Conservation (phyloP, 768 basidiomycete species). For the Nevesoporus exiguus region DNA sequence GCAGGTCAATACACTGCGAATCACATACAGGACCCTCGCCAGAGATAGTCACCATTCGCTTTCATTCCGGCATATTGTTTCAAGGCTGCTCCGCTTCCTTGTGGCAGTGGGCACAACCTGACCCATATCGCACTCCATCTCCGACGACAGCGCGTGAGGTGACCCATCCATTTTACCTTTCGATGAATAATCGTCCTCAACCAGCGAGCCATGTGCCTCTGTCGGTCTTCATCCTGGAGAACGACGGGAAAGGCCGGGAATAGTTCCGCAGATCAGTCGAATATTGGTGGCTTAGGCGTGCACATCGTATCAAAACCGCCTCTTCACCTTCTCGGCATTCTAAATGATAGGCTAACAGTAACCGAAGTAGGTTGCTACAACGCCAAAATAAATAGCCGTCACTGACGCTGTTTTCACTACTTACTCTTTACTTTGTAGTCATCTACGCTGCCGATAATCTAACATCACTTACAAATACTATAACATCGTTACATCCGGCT, state of each 20-base stretch:
- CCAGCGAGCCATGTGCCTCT: not conserved
- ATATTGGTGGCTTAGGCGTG: not conserved
- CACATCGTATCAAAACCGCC: not conserved
- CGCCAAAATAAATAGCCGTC: not conserved
- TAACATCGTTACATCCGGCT: not conserved
- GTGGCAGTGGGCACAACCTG: not conserved
- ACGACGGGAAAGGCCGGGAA: not conserved
- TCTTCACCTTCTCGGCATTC: not conserved
- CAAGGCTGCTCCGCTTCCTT: not conserved
- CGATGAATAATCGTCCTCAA: not conserved
- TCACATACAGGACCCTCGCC: not conserved
- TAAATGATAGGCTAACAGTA: not conserved
- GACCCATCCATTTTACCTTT: not conserved
- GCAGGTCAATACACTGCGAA: not conserved
- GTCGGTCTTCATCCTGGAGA: conserved; percentile 14
- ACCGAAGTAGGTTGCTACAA: not conserved
- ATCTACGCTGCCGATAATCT: not conserved
- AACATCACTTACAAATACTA: not conserved
- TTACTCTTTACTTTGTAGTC: too few relatives aligned
- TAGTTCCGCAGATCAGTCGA: not conserved
- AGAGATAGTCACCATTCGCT: not conserved
- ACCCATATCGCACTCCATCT: not conserved
- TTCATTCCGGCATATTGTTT: not conserved
- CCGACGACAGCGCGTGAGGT: not conserved
- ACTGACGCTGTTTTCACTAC: too few relatives aligned